Evolutionary conservation across 441 rosid species (phyloP).

Genomic region (Syzygium malaccense): DNA sequence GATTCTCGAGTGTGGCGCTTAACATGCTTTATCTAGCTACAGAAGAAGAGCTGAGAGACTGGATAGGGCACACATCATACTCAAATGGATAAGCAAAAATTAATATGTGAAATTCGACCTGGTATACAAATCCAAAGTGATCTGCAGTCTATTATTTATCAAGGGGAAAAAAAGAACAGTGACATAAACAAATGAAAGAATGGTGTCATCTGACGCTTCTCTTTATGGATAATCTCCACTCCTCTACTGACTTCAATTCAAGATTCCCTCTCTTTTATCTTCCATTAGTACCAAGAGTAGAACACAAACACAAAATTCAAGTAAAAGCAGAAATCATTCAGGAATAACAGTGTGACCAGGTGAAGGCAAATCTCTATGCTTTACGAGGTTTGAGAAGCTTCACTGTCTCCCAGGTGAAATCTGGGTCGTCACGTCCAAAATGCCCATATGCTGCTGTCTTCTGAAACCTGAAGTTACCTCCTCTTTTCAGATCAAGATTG

Average conservation of each 20-base stretch:
- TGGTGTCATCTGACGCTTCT: neutral
- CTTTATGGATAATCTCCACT: neutral
- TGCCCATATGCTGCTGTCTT: constrained; percentile 46
- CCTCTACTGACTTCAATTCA: neutral
- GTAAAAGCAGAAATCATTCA: neutral
- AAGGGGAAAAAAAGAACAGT: neutral
- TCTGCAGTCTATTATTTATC: neutral
- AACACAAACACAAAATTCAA: neutral
- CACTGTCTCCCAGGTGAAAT: constrained; percentile 42
- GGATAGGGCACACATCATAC: neutral
- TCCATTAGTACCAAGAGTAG: neutral
- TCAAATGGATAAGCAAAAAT: neutral
- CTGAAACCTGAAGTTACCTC: constrained; percentile 36
- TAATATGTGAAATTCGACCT: neutral
- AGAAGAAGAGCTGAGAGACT: neutral
- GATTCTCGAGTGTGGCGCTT: neutral
- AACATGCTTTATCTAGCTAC: neutral
- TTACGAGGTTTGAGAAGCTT: constrained; percentile 29
- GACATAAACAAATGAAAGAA: neutral
- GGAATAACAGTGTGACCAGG: neutral
- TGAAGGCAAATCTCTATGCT: constrained; percentile 4
- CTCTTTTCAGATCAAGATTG: constrained; percentile 37
- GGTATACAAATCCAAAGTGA: neutral
- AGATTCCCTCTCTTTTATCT: neutral
- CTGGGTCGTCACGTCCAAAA: constrained; percentile 38